Conservation (phyloP, 257 asterid genomes). For the Eucommia ulmoides region DNA sequence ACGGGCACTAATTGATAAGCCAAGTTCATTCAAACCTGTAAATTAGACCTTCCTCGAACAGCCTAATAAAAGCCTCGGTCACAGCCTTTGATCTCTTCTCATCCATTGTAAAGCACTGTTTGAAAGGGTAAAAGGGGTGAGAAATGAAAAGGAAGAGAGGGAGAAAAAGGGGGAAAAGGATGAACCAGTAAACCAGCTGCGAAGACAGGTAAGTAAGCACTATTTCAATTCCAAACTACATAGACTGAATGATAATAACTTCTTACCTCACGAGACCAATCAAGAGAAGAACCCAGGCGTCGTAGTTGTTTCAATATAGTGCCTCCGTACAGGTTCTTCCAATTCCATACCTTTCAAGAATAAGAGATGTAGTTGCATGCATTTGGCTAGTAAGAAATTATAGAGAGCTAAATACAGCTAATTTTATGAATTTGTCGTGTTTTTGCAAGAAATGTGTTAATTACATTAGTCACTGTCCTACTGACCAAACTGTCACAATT, state of each 20-base stretch:
- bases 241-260: not conserved
- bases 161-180: conserved; percentile 1
- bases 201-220: too few relatives aligned
- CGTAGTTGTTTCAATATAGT: conserved; percentile 79
- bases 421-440: too few relatives aligned
- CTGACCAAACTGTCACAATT: too few relatives aligned
- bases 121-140: too few relatives aligned
- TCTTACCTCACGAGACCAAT: conserved; percentile 93
- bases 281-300: conserved; percentile 83
- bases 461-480: too few relatives aligned
- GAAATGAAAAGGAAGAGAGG: conserved; percentile 4
- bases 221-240: not conserved
- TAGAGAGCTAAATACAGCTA: too few relatives aligned
- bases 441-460: too few relatives aligned
- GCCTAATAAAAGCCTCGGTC: conserved; percentile 92
- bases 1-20: too few relatives aligned
- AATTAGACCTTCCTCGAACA: conserved; percentile 67
- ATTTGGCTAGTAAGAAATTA: too few relatives aligned
- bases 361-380: too few relatives aligned
- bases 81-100: conserved; percentile 83
- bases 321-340: conserved; percentile 88
- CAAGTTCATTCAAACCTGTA: conserved; percentile 78
- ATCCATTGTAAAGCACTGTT: conserved; percentile 90
- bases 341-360: conserved; percentile 80
- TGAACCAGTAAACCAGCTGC: not conserved